Conservation (phyloP, 805 yeast genomes). For the Middelhovenomyces tepae region DNA sequence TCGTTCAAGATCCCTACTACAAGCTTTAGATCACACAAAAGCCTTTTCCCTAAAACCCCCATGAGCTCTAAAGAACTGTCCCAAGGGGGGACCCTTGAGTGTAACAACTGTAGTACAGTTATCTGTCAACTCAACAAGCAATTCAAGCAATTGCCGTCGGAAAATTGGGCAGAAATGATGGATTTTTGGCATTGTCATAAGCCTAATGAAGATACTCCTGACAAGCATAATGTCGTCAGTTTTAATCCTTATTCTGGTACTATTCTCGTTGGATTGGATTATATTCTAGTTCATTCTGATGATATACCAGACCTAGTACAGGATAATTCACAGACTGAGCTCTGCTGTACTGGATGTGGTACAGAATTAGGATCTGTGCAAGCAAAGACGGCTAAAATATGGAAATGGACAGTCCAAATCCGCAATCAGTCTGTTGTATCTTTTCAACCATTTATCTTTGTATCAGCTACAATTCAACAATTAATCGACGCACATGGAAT, state of each 20-base stretch:
- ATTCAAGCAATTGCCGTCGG: conserved; percentile 71
- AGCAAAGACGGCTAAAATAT: conserved; percentile 26
- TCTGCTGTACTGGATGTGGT: conserved; percentile 12
- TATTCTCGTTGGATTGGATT: conserved; percentile 50
- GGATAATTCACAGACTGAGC: conserved; percentile 1
- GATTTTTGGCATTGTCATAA: conserved; percentile 95
- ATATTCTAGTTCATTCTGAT: conserved; percentile 34
- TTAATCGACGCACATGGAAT: conserved; percentile 27
- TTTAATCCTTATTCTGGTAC: conserved; percentile 32
- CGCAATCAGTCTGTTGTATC: background rate
- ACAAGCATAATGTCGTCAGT: conserved; percentile 14
- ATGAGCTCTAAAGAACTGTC: conserved; percentile 3
- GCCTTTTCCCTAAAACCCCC: conserved; percentile 4
- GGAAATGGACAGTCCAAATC: conserved; percentile 42
- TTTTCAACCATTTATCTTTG: conserved; percentile 11
- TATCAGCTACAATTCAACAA: conserved; percentile 18
- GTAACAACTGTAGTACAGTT: conserved; percentile 7
- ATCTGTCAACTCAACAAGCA: background rate
- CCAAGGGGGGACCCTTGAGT: conserved; percentile 3
- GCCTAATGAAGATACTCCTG: conserved; percentile 21
- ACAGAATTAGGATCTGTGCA: conserved; percentile 10
- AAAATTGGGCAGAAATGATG: conserved; percentile 90
- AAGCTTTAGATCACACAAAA: background rate
- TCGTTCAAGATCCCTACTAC: conserved; percentile 13
- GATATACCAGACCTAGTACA: conserved; percentile 13